These are phyloP conservation scores for Hypoxylon sp. DNA, from an alignment of 2,329 filamentous ascomycete species.

Conservation along the genomic window DNA sequence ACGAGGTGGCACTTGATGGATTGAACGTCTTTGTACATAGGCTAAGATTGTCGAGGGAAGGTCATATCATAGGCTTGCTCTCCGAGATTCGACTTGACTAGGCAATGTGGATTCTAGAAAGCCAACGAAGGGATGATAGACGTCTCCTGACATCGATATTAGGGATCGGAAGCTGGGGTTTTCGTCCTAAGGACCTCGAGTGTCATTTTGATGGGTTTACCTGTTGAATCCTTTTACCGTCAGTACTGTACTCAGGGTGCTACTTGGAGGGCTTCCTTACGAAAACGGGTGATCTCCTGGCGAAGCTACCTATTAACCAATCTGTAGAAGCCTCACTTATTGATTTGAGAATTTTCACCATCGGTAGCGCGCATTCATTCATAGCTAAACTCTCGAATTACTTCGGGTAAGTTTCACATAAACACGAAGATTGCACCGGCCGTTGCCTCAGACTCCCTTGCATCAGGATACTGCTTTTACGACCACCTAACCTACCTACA, in stretches of 20 bases:
- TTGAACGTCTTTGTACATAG: background rate
- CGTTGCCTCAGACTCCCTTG: conserved; percentile 4
- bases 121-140: background rate
- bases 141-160: background rate
- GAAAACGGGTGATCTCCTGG: background rate
- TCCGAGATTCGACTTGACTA: conserved; percentile 2
- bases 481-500: background rate
- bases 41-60: background rate
- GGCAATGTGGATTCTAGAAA: conserved; percentile 3
- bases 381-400: background rate
- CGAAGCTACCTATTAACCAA: background rate
- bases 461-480: background rate
- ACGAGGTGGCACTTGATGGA: background rate
- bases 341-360: background rate
- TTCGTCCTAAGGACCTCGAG: background rate
- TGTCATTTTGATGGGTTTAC: background rate
- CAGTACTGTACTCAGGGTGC: background rate
- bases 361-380: background rate
- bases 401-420: background rate
- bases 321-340: background rate
- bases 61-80: conserved; percentile 8
- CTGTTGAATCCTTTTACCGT: background rate
- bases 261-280: background rate
- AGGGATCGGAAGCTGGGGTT: background rate
- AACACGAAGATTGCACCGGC: conserved; percentile 1